Conservation (phyloP, 2,329 filamentous ascomycete species). For the Aspergillus arachidicola region DNA sequence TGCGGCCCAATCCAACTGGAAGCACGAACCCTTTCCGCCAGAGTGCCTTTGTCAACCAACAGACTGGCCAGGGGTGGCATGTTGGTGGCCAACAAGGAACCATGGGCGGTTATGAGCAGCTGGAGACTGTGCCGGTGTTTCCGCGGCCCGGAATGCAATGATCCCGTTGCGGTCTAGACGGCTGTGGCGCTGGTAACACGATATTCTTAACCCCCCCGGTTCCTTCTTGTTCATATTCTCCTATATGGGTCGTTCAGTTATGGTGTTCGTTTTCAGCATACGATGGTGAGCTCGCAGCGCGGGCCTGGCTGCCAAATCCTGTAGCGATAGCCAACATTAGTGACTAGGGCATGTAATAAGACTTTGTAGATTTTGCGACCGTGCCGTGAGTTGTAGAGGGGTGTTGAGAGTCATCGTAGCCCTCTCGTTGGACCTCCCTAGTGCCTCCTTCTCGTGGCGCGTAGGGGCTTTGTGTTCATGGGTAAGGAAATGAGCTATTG, state of each 20-base stretch:
- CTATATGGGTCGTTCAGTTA: conserved; percentile 7
- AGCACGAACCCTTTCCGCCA: conserved; percentile 95
- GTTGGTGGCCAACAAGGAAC: conserved; percentile 71
- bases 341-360: conserved; percentile 15
- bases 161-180: background rate
- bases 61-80: conserved; percentile 88
- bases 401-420: background rate
- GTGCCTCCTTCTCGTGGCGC: background rate
- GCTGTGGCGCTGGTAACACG: background rate
- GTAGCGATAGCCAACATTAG: conserved; percentile 19
- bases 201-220: background rate
- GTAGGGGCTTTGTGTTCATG: background rate
- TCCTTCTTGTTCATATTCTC: conserved; percentile 5
- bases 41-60: conserved; percentile 84
- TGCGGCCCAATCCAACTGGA: conserved; percentile 78
- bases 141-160: conserved; percentile 67
- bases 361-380: conserved; percentile 6
- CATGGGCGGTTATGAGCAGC: conserved; percentile 72
- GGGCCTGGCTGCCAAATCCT: conserved; percentile 13
- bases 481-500: too few relatives aligned
- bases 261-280: conserved; percentile 13
- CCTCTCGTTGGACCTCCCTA: background rate
- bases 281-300: conserved; percentile 19
- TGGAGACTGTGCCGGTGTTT: conserved; percentile 82
- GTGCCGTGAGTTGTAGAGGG: background rate